Conservation (phyloP, 129 eudicot genomes). For the Saussurea involucrata region DNA sequence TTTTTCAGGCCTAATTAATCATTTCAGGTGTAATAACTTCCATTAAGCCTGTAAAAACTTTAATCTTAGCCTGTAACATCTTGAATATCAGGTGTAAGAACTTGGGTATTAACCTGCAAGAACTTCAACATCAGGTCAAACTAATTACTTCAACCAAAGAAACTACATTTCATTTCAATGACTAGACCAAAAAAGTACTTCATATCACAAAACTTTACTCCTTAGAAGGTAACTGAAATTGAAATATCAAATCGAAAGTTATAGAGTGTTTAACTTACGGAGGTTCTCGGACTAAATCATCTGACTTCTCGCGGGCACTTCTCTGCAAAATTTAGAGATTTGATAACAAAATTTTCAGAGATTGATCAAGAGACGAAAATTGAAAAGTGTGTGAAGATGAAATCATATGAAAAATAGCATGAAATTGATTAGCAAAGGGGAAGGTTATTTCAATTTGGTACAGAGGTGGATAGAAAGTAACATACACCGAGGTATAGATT, state of each 20-base stretch:
- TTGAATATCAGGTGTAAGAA: neutral
- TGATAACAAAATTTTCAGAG: neutral
- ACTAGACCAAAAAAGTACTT: neutral
- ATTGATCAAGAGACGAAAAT: neutral
- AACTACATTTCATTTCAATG: constrained; percentile 6
- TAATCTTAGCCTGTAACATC: neutral
- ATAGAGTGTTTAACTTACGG: constrained; percentile 50
- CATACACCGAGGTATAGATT: constrained; percentile 78
- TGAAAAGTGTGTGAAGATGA: neutral
- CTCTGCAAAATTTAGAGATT: constrained; percentile 40
- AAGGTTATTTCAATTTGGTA: neutral
- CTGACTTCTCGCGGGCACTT: constrained; percentile 61
- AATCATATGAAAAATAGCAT: neutral
- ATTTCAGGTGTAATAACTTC: neutral
- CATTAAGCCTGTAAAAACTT: neutral
- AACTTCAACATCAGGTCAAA: neutral
- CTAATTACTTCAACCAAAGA: neutral
- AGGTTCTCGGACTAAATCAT: constrained; percentile 63
- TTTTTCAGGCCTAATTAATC: neutral
- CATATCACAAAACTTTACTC: constrained; percentile 13
- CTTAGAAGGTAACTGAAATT: constrained; percentile 2
- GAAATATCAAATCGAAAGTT: neutral
- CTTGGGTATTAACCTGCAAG: neutral
- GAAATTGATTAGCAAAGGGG: constrained; percentile 4
- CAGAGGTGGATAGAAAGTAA: neutral